Evolutionary conservation across 2,329 filamentous ascomycete species (phyloP).

Genomic region (Seiridium unicorne): DNA sequence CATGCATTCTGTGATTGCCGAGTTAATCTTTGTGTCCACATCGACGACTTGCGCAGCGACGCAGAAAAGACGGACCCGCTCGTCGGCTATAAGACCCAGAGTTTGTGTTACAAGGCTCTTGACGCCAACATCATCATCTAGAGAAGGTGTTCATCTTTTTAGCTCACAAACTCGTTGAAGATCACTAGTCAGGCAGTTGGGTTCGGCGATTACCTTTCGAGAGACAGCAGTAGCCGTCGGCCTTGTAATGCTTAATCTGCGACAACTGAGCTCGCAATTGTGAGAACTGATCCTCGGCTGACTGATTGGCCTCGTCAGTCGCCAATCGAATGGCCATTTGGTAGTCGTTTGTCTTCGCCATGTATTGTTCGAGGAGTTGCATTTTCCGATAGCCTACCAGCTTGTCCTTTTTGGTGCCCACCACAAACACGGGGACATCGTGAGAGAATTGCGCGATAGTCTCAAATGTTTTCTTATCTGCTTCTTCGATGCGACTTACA

Average conservation of each 20-base stretch:
- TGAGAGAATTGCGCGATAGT: conserved; percentile 16
- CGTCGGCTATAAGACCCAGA: conserved; percentile 17
- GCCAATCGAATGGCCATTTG: conserved; percentile 14
- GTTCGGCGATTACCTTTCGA: conserved; percentile 15
- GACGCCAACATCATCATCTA: conserved; percentile 13
- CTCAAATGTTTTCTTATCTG: conserved; percentile 21
- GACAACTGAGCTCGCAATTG: background rate
- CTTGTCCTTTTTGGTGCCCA: conserved; percentile 25
- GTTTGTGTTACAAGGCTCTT: conserved; percentile 19
- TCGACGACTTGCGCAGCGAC: conserved; percentile 20
- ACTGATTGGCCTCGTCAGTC: conserved; percentile 17
- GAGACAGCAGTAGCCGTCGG: conserved; percentile 17
- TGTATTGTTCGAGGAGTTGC: conserved; percentile 20
- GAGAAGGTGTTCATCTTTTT: too few species aligned
- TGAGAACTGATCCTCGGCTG: background rate
- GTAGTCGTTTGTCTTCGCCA: conserved; percentile 15
- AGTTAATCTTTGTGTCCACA: conserved; percentile 16
- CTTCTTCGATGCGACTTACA: conserved; percentile 20
- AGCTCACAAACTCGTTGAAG: too few species aligned
- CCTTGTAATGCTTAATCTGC: conserved; percentile 18
- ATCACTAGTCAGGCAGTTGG: background rate
- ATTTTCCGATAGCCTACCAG: background rate
- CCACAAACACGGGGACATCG: conserved; percentile 19
- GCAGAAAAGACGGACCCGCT: conserved; percentile 17
- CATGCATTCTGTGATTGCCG: conserved; percentile 17